Evolutionary conservation across 352 stramenopile genomes (phyloP), one percentile per base, ranked within the genome.

Genomic region (Vaucheria bursata): DNA sequence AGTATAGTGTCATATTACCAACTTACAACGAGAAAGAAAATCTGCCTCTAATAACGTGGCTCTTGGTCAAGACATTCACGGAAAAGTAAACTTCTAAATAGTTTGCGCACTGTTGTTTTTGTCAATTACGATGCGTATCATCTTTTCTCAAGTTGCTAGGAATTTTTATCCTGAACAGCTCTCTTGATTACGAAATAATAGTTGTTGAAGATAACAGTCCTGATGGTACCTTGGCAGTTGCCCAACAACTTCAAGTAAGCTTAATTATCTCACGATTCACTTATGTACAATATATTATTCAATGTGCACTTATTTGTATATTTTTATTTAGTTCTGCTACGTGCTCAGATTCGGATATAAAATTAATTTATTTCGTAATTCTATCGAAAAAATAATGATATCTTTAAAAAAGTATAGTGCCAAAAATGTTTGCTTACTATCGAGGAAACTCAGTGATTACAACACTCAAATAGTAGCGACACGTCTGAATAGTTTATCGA

Each of bases 1-100:
- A 78, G 40, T 83, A 81, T 49, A 80, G 72, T 45, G 89, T 98
- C 37, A 93, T 99, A 79, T 86, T 99, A 75, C 95, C 95, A 71
- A 98, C 94, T 36, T 98, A 98, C 87, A 98, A 99, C 84, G 96
- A 99, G 86, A 88, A 91, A 37, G 94, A 98, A 78, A 99, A 98
- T 87, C 87, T 98, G 29, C 95, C 96, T 34, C 87, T 99, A 8
- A 97, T 97, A 64, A 89, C 97, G n/a, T 98, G 93, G 87, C 87
- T 98, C 66, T 79, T 99, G 29, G 88, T 98, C 79, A 92, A 96
- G 85, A 89, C 89, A 1, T 97, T 98, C 82, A 87, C 86, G 7
- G 87, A 94, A 53, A 39, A 80, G 89, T 88, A 75, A 77, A 68
- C 77, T 18, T 18, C 18, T 7, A n/a, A 7, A 0, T 0, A 49